phyloP scores from a whole-genome alignment of 352 stramenopile genomes.

The Phytophthora syringae region DNA sequence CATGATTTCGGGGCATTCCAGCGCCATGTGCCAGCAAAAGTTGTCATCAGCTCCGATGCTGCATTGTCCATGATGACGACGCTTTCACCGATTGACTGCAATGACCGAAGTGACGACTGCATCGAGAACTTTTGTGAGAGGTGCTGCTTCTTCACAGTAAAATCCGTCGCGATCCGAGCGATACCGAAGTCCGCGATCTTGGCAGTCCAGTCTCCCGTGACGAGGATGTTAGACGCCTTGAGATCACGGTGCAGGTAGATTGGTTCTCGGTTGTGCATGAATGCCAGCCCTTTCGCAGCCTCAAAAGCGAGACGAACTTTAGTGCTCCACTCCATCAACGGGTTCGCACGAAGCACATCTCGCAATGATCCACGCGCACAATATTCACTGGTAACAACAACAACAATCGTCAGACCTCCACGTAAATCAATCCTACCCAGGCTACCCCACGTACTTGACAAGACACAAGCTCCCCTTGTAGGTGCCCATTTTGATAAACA shows the following conservation, averaged over 20 bases:
- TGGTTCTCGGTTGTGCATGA: slow-evolving; percentile 79
- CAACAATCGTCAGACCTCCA: slow-evolving; percentile 13
- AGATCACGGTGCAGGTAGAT: slow-evolving; percentile 81
- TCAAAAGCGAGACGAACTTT: slow-evolving; percentile 76
- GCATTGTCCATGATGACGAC: slow-evolving; percentile 31
- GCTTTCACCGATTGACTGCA: slow-evolving; percentile 36
- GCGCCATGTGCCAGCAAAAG: slow-evolving; percentile 75
- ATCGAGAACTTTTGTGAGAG: slow-evolving; percentile 27
- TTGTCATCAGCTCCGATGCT: slow-evolving; percentile 58
- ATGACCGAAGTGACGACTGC: slow-evolving; percentile 30
- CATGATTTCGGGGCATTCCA: slow-evolving; percentile 84
- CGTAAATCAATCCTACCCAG: neutral
- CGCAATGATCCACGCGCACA: slow-evolving; percentile 66
- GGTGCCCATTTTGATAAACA: slow-evolving; percentile 76
- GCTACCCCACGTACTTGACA: slow-evolving; percentile 60
- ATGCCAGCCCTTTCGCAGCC: slow-evolving; percentile 72
- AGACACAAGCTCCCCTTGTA: slow-evolving; percentile 74
- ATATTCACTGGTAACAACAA: slow-evolving; percentile 54
- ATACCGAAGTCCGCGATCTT: slow-evolving; percentile 84
- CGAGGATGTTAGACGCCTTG: slow-evolving; percentile 79
- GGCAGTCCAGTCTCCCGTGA: slow-evolving; percentile 75
- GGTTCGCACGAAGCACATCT: slow-evolving; percentile 66
- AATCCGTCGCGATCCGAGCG: slow-evolving; percentile 75
- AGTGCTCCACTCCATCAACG: slow-evolving; percentile 69
- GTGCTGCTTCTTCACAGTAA: slow-evolving; percentile 51